Evolutionary conservation across 495 filamentous ascomycete species (phyloP).

Genomic region (Aspergillus bridgeri): DNA sequence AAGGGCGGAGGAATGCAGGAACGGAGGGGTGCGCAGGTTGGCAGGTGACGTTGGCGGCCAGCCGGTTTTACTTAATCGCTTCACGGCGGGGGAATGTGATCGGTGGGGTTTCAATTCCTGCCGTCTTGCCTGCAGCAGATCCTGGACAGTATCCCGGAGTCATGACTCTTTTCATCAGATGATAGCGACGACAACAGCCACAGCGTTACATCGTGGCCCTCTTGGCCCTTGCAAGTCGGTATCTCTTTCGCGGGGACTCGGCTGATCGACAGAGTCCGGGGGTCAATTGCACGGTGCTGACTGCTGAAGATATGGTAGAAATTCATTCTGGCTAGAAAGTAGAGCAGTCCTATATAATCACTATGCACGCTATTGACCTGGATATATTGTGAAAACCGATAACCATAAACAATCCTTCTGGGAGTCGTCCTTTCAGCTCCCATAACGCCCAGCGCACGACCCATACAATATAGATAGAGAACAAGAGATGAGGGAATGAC

Average conservation of each 20-base stretch:
- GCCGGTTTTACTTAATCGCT: not conserved
- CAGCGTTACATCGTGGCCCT: not conserved
- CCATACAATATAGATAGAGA: conserved; percentile 2
- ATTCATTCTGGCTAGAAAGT: not conserved
- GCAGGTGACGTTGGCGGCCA: conserved; percentile 1
- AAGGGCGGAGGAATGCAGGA: conserved; percentile 2
- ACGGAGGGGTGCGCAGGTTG: not conserved
- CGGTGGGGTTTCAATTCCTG: not conserved
- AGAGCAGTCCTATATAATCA: not conserved
- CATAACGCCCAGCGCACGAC: conserved; percentile 9
- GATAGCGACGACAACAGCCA: not conserved
- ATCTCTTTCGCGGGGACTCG: not conserved
- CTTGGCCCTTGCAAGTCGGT: not conserved
- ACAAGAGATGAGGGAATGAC: not conserved
- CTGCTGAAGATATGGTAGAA: not conserved
- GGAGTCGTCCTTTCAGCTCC: not conserved
- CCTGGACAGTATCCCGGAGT: not conserved
- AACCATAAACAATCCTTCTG: not conserved
- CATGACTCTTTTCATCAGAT: not conserved
- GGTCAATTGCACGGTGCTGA: not conserved
- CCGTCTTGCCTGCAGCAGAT: not conserved
- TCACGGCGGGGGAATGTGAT: not conserved
- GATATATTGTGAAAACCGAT: not conserved
- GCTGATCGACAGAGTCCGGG: not conserved
- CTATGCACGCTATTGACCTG: not conserved